Evolutionary conservation across 176 grass and related monocot genomes (phyloP).

Genomic region (Avena insularis): DNA sequence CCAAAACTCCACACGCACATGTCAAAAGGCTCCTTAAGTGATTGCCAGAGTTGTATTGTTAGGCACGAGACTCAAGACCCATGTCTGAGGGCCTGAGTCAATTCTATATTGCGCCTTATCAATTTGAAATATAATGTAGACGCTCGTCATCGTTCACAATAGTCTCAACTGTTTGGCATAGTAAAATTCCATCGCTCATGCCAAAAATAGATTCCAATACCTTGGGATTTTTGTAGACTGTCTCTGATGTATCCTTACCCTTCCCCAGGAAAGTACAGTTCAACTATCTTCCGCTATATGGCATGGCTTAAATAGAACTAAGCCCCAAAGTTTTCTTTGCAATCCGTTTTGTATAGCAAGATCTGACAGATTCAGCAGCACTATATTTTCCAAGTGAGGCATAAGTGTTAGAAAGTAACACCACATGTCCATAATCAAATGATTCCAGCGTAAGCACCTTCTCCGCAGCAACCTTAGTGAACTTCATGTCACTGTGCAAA

Average conservation of each 20-base stretch:
- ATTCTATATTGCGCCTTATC: slow-evolving; percentile 17
- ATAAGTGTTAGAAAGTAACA: slow-evolving; percentile 77
- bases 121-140: slow-evolving; percentile 13
- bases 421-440: slow-evolving; percentile 67
- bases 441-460: slow-evolving; percentile 58
- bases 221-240: slow-evolving; percentile 3
- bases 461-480: slow-evolving; percentile 57
- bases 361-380: slow-evolving; percentile 66
- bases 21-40: slow-evolving; percentile 13
- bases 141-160: slow-evolving; percentile 16
- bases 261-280: slow-evolving; percentile 24
- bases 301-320: slow-evolving; percentile 58
- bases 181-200: slow-evolving; percentile 15
- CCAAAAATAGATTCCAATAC: slow-evolving; percentile 36
- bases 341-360: slow-evolving; percentile 43
- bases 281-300: slow-evolving; percentile 32
- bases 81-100: slow-evolving; percentile 3
- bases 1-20: slow-evolving; percentile 38
- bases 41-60: slow-evolving; percentile 2
- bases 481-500: slow-evolving; percentile 53
- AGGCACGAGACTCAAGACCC: not conserved
- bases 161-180: slow-evolving; percentile 29
- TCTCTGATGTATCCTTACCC: slow-evolving; percentile 14
- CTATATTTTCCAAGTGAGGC: slow-evolving; percentile 64
- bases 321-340: slow-evolving; percentile 55